Conservation (phyloP, 129 eudicot species). For the Pittosporum tobira region DNA sequence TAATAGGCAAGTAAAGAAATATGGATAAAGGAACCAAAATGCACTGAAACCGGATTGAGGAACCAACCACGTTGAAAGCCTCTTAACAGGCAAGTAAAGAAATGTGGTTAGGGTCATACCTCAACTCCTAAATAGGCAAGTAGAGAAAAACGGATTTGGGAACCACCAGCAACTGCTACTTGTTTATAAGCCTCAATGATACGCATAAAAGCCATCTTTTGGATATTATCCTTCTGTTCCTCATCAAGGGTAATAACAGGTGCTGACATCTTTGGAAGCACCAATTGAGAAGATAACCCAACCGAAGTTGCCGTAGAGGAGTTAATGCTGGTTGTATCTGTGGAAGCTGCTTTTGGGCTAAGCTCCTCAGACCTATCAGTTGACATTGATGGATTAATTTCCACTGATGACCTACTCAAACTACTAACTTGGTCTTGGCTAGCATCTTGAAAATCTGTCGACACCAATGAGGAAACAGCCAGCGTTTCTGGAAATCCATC, state of each 20-base stretch:
- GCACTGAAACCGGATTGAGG: no score
- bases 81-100: no score
- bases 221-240: constrained; percentile 69
- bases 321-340: constrained; percentile 41
- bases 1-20: no score
- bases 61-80: no score
- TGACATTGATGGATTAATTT: constrained; percentile 60
- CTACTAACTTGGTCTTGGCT: constrained; percentile 50
- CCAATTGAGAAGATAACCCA: constrained; percentile 42
- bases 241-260: constrained; percentile 70
- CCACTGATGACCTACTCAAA: constrained; percentile 29
- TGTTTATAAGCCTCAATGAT: constrained; percentile 89
- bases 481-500: constrained; percentile 38
- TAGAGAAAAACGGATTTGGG: constrained; percentile 67
- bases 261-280: constrained; percentile 89
- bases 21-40: no score
- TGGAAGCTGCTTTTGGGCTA: constrained; percentile 58
- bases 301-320: constrained; percentile 67
- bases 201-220: constrained; percentile 56
- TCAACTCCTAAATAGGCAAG: constrained; percentile 81
- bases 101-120: constrained; percentile 35
- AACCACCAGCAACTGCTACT: constrained; percentile 75
- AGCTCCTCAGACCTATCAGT: constrained; percentile 93
- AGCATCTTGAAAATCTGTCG: constrained; percentile 46
- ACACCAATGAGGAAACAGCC: constrained; percentile 23